Evolutionary conservation across 257 asterid genomes (phyloP).

Genomic region (Gardenia jasminoides): DNA sequence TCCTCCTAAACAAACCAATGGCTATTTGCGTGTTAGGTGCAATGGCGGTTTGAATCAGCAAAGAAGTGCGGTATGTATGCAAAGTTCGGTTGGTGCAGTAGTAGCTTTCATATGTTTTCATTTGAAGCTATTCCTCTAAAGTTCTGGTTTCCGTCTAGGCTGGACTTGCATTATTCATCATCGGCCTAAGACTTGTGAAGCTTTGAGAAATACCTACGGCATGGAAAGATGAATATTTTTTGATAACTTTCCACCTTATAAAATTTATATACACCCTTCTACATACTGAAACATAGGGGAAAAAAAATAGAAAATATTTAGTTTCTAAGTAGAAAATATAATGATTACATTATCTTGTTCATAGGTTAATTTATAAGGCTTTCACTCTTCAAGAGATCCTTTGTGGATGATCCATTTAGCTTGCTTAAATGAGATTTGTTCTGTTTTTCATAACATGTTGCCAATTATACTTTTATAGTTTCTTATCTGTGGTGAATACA

Average conservation of each 20-base stretch:
- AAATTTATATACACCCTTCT: too few species aligned
- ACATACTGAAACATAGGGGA: not conserved
- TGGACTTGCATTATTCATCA: not conserved
- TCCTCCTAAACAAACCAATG: constrained; percentile 77
- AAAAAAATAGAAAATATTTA: too few species aligned
- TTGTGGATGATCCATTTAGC: not conserved
- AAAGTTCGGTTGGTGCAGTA: not conserved
- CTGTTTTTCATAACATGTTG: not conserved
- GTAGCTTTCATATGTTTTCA: not conserved
- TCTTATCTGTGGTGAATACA: too few species aligned
- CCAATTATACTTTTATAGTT: not conserved
- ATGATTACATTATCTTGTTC: too few species aligned
- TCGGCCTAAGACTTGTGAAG: not conserved
- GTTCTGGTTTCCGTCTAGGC: not conserved
- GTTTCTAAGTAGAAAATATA: too few species aligned
- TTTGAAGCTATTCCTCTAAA: not conserved
- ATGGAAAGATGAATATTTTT: not conserved
- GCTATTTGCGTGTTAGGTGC: constrained; percentile 95
- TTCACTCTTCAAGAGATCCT: not conserved
- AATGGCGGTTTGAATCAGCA: constrained; percentile 99
- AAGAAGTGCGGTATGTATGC: constrained; percentile 73
- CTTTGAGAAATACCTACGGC: not conserved
- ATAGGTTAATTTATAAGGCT: too few species aligned
- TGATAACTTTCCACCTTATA: too few species aligned
- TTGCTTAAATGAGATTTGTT: not conserved